These are phyloP conservation scores for Colletotrichum viniferum DNA, from an alignment of 2,329 filamentous ascomycete genomes.

Conservation along the genomic window DNA sequence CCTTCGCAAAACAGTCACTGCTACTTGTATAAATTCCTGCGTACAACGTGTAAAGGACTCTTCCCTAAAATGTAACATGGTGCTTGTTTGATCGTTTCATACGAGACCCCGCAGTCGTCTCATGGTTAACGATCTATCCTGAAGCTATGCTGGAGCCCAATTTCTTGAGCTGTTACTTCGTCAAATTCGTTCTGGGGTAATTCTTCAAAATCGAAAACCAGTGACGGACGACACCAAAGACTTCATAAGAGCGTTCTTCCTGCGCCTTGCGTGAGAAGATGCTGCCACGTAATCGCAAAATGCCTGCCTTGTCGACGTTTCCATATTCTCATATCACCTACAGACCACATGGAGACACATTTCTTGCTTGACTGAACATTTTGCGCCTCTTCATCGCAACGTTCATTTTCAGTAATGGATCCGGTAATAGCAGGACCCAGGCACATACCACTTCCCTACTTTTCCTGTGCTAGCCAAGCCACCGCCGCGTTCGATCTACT, in stretches of 20 bases:
- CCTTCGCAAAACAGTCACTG: background rate
- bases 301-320: too few species aligned
- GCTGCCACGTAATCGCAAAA: background rate
- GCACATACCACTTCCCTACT: too few species aligned
- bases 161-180: background rate
- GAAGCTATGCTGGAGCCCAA: background rate
- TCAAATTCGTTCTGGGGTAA: background rate
- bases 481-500: too few species aligned
- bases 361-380: too few species aligned
- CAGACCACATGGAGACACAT: too few species aligned
- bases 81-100: background rate
- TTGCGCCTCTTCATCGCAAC: too few species aligned
- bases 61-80: background rate
- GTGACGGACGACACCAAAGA: background rate
- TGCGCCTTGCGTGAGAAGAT: background rate
- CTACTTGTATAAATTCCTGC: rapidly evolving
- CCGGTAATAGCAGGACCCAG: too few species aligned
- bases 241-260: background rate
- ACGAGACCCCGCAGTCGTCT: background rate
- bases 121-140: too few species aligned
- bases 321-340: too few species aligned
- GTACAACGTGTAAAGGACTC: rapidly evolving
- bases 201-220: background rate
- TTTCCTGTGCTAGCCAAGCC: too few species aligned
- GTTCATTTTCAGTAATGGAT: too few species aligned